phyloP scores from a whole-genome alignment of 495 filamentous ascomycete species.

The Corynascus novoguineensis region DNA sequence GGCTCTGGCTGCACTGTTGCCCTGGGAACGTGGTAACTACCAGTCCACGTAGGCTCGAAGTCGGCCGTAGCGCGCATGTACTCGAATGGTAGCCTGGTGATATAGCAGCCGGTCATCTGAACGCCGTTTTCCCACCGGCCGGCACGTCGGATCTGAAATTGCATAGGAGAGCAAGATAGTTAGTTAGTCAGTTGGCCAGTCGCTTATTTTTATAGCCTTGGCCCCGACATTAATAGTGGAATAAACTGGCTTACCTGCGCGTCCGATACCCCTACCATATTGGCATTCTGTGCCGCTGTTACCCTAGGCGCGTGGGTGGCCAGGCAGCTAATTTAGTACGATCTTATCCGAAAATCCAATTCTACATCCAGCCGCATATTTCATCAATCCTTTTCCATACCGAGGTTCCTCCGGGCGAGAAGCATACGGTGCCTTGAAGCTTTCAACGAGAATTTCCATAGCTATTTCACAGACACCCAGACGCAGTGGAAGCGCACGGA shows the following conservation, averaged over 20 bases:
- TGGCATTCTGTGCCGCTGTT: neutral
- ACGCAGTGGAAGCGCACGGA: no score
- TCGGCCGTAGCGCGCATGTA: neutral
- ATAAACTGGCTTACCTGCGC: neutral
- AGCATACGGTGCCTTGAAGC: no score
- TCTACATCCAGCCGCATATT: neutral
- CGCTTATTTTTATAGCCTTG: neutral
- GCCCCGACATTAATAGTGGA: neutral
- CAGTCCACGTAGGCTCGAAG: neutral
- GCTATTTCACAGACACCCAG: no score
- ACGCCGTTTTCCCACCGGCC: neutral
- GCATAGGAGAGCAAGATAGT: no score
- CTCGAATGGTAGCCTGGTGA: neutral
- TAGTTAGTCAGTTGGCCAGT: neutral
- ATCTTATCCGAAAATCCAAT: neutral
- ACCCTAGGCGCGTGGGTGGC: constrained; percentile 3
- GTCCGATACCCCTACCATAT: constrained; percentile 3
- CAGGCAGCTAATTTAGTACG: no score
- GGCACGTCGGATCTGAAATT: neutral
- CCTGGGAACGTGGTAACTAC: neutral
- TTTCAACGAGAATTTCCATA: no score
- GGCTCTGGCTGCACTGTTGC: constrained; percentile 1
- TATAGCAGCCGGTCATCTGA: neutral
- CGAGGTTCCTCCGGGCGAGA: no score
- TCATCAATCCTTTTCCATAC: no score